Evolutionary conservation across 2,329 filamentous ascomycete genomes (phyloP), one percentile per base, ranked within the genome.

Genomic region (Sporothrix pseudoabietina): DNA sequence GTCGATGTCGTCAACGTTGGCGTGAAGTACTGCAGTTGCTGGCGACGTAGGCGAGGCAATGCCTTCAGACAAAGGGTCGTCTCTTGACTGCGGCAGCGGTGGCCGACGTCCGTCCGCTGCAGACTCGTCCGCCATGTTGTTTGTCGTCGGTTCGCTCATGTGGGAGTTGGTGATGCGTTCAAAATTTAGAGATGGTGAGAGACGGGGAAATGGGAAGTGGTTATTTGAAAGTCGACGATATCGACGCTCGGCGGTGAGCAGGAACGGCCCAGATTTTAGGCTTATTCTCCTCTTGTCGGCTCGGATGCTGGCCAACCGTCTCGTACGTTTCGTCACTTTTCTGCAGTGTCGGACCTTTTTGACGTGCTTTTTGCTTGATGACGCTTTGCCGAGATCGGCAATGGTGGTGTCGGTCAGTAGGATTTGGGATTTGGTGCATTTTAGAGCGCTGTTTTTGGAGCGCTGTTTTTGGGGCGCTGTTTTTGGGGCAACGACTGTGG

Each of bases 341-440:
- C n/a, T n/a, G n/a, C n/a, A 2, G 52, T 26, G 57, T 59, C 22
- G 6, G 1, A 44, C 4, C 35, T 9, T 39, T 6, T 26, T 30
- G 22, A 14, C 22, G 19, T 55, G 35, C 8, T 22, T 39, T 16
- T 26, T 9, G 57, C 57, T 19, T 49, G 2, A 26, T 49, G 44
- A 19, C 44, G n/a, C 61, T 44, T 65, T 44, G 39, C 61, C 57
- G 22, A 65, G 22, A 47, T 47, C 39, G 61, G 61, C 61, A 30
- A 41, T 26, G 19, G 1, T 2, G 9, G 12, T 12, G 35, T 41
- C 30, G 30, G 30, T 63, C 30, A 10, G 12, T 3, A 35, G 30
- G 14, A 63, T 63, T 5, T 19, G 32, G 26, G 26, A 8, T 22
- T 57, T 32, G 14, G 26, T 26, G 26, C 26, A 26, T 26, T 26